Evolutionary conservation across 148 eudicot species (phyloP), one percentile per base, ranked within the genome.

Genomic region (Gaultheria prostrata): DNA sequence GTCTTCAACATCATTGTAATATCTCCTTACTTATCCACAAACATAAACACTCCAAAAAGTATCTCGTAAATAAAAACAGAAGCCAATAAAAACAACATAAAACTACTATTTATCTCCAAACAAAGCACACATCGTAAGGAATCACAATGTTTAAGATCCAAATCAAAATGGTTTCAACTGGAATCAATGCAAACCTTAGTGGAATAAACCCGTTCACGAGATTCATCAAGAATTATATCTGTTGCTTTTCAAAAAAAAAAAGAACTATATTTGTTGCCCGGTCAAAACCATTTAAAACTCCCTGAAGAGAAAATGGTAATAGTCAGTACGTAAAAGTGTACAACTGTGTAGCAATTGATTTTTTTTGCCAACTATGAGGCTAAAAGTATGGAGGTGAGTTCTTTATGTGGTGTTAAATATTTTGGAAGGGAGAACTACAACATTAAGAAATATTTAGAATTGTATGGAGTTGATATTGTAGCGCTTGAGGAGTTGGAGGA

Each of bases 251-350:
- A n/a, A n/a, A n/a, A n/a, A n/a, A n/a, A n/a, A n/a, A n/a, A 71
- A 96, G 98, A 85, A 93, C 94, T 84, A 94, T 91, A 80, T 96
- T 93, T 63, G 94, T 39, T 96, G 98, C 98, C 86, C 93, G 94
- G 83, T 96, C 98, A 85, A 91, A 94, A 57, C 98, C 98, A 90
- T 90, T 96, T 77, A 96, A 79, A 81, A 89, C 67, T 77, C 98
- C 97, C 97, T 90, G 92, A 77, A 86, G 57, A 79, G 71, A 82
- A 82, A 77, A 74, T 15, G n/a, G 59, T 4, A 69, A 39, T 51
- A 49, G 11, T 85, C 28, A 84, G 82, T 67, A 17, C n/a, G n/a
- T n/a, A n/a, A n/a, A n/a, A n/a, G n/a, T 4, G 43, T 39, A 39
- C 81, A 86, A 46, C 20, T 53, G 57, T 14, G 17, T 18, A 17